Conservation (phyloP, 768 basidiomycete species). For the Symmetrospora coprosmae region DNA sequence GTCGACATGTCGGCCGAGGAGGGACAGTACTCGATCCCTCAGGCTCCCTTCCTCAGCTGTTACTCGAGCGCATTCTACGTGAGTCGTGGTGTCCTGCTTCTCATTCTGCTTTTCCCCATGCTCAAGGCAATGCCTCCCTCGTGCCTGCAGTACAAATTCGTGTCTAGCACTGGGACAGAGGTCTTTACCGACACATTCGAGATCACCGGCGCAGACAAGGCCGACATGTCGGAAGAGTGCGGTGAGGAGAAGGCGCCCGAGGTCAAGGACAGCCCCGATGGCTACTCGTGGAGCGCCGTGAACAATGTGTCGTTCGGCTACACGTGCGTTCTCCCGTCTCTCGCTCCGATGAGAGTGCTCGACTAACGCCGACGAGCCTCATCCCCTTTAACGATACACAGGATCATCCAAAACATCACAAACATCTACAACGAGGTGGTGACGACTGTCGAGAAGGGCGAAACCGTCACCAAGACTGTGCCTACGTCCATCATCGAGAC, state of each 20-base stretch:
- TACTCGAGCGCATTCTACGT: not conserved
- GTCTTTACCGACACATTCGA: not conserved
- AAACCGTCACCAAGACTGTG: not conserved
- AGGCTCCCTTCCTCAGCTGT: slow-evolving; percentile 73
- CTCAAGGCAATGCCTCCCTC: not conserved
- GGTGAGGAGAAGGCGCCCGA: not conserved
- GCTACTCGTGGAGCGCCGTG: slow-evolving; percentile 1
- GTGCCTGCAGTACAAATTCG: slow-evolving; percentile 7
- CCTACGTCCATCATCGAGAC: not conserved
- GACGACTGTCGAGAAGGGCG: slow-evolving; percentile 1
- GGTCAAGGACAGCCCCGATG: not conserved
- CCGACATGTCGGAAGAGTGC: not conserved
- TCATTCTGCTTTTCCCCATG: not conserved
- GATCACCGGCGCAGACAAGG: not conserved
- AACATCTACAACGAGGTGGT: slow-evolving; percentile 15
- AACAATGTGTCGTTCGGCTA: slow-evolving; percentile 5
- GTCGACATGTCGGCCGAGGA: slow-evolving; percentile 21
- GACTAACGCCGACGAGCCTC: too few species aligned
- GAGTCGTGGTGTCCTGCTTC: not conserved
- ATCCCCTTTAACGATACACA: not conserved
- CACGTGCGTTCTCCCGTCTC: not conserved
- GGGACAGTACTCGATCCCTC: slow-evolving; percentile 16
- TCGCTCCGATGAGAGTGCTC: not conserved
- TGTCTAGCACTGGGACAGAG: not conserved
- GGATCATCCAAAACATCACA: slow-evolving; percentile 19